These are phyloP conservation scores for Yamadazyma sp. DNA, from an alignment of 1,139 yeast genomes.

Conservation along the genomic window DNA sequence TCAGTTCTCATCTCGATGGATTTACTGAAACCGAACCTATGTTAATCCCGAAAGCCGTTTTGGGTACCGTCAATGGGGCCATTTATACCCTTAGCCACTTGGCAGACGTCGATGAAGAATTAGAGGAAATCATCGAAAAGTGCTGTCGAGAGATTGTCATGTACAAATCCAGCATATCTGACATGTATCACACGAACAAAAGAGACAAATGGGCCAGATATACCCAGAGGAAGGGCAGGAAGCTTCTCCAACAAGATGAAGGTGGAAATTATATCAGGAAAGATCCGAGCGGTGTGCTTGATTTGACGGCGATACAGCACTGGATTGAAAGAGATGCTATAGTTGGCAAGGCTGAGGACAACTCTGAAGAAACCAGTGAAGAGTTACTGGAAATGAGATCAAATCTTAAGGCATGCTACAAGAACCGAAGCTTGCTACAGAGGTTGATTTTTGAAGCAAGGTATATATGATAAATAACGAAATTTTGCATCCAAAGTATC, in stretches of 20 bases:
- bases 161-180: constrained; percentile 14
- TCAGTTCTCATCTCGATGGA: constrained; percentile 11
- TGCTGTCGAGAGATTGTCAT: constrained; percentile 18
- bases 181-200: constrained; percentile 13
- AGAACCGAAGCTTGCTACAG: constrained; percentile 15
- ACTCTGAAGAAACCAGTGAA: constrained; percentile 2
- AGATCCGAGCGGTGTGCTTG: constrained; percentile 19
- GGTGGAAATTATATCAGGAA: constrained; percentile 11
- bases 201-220: constrained; percentile 14
- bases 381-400: constrained; percentile 11
- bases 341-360: constrained; percentile 4
- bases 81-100: constrained; percentile 24
- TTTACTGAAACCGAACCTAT: constrained; percentile 3
- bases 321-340: constrained; percentile 17
- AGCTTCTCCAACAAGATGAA: constrained; percentile 17
- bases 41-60: constrained; percentile 17
- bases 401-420: constrained; percentile 15
- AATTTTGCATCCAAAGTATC: neutral
- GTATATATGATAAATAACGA: constrained; percentile 3
- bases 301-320: constrained; percentile 18
- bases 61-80: constrained; percentile 42
- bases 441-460: constrained; percentile 15
- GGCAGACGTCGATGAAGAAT: constrained; percentile 27
- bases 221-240: constrained; percentile 10
- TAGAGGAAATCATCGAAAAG: constrained; percentile 12